phyloP scores from a whole-genome alignment of 352 stramenopile species.

The Phytophthora cryptogea region DNA sequence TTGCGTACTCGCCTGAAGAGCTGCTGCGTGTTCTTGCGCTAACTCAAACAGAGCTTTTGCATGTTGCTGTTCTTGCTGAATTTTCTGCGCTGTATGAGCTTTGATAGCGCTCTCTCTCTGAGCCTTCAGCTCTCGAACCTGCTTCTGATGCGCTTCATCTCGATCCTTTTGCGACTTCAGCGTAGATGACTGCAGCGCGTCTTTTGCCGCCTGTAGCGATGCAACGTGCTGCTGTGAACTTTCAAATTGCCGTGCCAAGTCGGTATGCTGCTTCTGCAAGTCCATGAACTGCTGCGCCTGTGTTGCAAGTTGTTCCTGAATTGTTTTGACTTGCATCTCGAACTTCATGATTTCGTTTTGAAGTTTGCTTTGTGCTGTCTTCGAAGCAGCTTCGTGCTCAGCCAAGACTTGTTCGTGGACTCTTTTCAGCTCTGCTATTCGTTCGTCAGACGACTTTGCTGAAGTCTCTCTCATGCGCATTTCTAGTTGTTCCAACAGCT shows the following conservation, averaged over 20 bases:
- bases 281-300: conserved; percentile 18
- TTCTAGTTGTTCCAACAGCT: conserved; percentile 27
- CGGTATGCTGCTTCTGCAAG: conserved; percentile 27
- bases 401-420: conserved; percentile 27
- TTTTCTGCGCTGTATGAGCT: conserved; percentile 27
- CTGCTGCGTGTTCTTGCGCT: conserved; percentile 18
- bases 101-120: conserved; percentile 33
- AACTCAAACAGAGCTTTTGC: conserved; percentile 24
- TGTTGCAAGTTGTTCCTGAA: conserved; percentile 25
- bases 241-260: conserved; percentile 14
- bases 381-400: conserved; percentile 24
- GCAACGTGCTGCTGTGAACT: conserved; percentile 38
- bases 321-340: conserved; percentile 20
- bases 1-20: conserved; percentile 14
- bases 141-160: conserved; percentile 43
- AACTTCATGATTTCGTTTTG: conserved; percentile 16
- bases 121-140: conserved; percentile 37
- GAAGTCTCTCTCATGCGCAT: conserved; percentile 13
- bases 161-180: conserved; percentile 49
- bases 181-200: conserved; percentile 30
- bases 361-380: conserved; percentile 19
- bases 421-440: conserved; percentile 29
- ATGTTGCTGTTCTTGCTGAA: conserved; percentile 24
- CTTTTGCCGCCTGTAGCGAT: conserved; percentile 32
- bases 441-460: conserved; percentile 29